Evolutionary conservation across 2,329 filamentous ascomycete genomes (phyloP).

Genomic region (Aspergillus glaucus): DNA sequence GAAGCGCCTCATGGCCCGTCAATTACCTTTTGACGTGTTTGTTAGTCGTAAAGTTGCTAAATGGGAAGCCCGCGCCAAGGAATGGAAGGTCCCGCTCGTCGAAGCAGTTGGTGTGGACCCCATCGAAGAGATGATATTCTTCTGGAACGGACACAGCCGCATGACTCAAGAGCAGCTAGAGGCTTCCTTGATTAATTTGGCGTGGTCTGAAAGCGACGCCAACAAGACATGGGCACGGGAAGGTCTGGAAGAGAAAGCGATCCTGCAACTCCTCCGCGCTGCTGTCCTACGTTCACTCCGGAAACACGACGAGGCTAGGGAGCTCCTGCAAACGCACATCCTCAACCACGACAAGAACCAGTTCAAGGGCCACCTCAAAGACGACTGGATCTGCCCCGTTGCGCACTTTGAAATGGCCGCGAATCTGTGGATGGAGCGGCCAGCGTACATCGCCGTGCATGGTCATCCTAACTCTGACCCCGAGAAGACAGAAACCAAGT

Average conservation of each 20-base stretch:
- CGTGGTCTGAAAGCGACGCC: constrained; percentile 60
- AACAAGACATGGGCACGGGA: constrained; percentile 49
- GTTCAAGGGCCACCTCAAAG: constrained; percentile 47
- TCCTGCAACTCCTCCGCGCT: constrained; percentile 61
- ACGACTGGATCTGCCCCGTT: constrained; percentile 62
- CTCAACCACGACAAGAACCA: constrained; percentile 50
- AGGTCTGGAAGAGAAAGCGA: constrained; percentile 54
- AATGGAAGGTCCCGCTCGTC: constrained; percentile 60
- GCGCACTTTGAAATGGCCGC: constrained; percentile 84
- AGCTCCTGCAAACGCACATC: constrained; percentile 57
- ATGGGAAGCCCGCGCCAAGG: constrained; percentile 73
- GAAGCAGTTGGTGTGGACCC: constrained; percentile 79
- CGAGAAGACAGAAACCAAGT: constrained; percentile 1
- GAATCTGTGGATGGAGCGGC: constrained; percentile 65
- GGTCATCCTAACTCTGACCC: constrained; percentile 6
- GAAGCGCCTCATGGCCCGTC: constrained; percentile 82
- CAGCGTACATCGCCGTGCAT: constrained; percentile 32
- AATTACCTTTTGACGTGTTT: constrained; percentile 85
- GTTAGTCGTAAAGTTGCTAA: constrained; percentile 77
- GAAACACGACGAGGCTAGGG: constrained; percentile 58
- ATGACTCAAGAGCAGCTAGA: constrained; percentile 64
- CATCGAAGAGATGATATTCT: constrained; percentile 82
- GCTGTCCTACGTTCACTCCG: constrained; percentile 60
- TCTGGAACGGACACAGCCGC: constrained; percentile 84
- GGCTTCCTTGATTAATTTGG: constrained; percentile 55